Conservation (phyloP, 139 green algal species). For the Desmodesmus armatus region DNA sequence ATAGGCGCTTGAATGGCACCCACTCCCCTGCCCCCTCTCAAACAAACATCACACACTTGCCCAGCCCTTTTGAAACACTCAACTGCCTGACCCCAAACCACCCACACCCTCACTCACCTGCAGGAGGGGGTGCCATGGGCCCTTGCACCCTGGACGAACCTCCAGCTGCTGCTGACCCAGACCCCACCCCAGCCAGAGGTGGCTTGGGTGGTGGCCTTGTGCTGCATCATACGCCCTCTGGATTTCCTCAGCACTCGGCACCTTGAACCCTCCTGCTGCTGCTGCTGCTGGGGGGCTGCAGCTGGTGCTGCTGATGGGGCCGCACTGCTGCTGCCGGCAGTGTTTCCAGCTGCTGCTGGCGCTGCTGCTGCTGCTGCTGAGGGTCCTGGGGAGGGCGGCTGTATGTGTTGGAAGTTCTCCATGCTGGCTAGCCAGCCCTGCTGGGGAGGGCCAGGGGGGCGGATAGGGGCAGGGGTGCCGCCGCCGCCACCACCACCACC, state of each 20-base stretch:
- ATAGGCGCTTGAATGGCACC: too few species aligned
- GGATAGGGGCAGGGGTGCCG: too few species aligned
- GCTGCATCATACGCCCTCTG: conserved; percentile 69
- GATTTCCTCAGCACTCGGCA: conserved; percentile 52
- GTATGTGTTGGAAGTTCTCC: background rate
- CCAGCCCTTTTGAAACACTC: too few species aligned
- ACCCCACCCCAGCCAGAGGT: background rate
- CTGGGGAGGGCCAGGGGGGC: background rate
- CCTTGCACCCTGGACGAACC: background rate
- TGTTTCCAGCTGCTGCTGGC: background rate
- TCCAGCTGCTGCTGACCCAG: conserved; percentile 15
- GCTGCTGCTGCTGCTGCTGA: background rate
- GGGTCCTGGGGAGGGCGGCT: background rate
- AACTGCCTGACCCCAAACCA: too few species aligned
- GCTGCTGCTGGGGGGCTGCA: too few species aligned
- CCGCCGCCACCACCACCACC: too few species aligned
- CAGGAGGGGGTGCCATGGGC: background rate
- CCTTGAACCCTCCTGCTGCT: background rate
- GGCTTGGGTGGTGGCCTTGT: conserved; percentile 67
- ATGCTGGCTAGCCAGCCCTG: conserved; percentile 14
- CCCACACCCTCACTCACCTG: too few species aligned
- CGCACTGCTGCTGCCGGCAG: conserved; percentile 8
- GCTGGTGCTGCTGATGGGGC: background rate
- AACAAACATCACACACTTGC: too few species aligned
- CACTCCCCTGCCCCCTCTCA: too few species aligned